phyloP scores from a whole-genome alignment of 2,329 filamentous ascomycete genomes.

The Cadophora malorum region DNA sequence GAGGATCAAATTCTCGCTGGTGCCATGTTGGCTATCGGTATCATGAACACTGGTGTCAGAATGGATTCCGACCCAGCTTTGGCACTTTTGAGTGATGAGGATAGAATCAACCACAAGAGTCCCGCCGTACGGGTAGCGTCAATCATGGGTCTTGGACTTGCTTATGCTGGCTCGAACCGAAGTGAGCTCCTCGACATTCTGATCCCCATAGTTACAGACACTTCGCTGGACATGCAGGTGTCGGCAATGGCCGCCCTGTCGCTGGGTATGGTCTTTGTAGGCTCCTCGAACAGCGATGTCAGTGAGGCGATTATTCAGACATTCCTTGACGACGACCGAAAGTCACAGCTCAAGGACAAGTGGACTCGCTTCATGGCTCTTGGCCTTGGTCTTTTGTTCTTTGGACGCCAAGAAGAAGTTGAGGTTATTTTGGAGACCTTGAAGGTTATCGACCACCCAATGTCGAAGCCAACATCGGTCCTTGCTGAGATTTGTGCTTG shows the following conservation, averaged over 20 bases:
- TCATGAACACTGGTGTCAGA: constrained; percentile 91
- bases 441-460: constrained; percentile 95
- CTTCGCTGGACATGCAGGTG: constrained; percentile 87
- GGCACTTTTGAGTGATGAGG: constrained; percentile 80
- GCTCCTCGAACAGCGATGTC: constrained; percentile 88
- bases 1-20: constrained; percentile 90
- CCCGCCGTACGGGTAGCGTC: constrained; percentile 79
- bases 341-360: constrained; percentile 92
- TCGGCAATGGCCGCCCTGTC: constrained; percentile 95
- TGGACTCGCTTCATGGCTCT: constrained; percentile 98
- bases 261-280: constrained; percentile 89
- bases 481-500: constrained; percentile 96
- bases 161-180: constrained; percentile 94
- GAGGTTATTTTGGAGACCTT: constrained; percentile 96
- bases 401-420: constrained; percentile 97
- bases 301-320: constrained; percentile 92
- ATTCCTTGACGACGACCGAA: constrained; percentile 90
- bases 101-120: constrained; percentile 81
- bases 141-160: constrained; percentile 94
- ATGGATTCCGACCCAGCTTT: constrained; percentile 90
- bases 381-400: constrained; percentile 91
- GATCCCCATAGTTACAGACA: constrained; percentile 85
- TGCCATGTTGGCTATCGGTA: constrained; percentile 90
- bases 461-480: constrained; percentile 94
- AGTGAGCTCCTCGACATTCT: constrained; percentile 85